A percentile compares a stretch with the other conserved stretches of the same genome.
Conservation (phyloP, 2,329 filamentous ascomycete species). For the Cladophialophora immunda region DNA sequence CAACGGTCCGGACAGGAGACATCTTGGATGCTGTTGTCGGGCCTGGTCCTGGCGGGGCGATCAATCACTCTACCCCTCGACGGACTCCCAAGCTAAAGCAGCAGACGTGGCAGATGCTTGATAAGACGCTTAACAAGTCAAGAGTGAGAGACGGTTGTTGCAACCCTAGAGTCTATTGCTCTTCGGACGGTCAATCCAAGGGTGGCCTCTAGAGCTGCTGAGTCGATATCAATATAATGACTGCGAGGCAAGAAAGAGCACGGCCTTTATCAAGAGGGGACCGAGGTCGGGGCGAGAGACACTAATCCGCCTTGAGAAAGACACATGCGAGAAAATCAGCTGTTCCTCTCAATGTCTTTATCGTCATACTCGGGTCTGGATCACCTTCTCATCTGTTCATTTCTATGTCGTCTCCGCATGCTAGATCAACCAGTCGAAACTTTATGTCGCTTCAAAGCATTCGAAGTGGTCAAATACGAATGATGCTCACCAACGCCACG, state of each 20-base stretch:
- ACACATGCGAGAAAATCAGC: background rate
- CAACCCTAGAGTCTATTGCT: too few relatives aligned
- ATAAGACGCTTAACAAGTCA: background rate
- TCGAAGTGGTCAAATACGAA: background rate
- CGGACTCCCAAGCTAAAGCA: too few relatives aligned
- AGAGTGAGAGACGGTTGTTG: background rate
- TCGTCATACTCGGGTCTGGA: background rate
- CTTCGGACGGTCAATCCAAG: background rate
- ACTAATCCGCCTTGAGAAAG: background rate
- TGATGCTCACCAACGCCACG: background rate
- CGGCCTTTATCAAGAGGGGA: background rate
- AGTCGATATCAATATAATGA: background rate
- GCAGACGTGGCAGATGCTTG: too few relatives aligned
- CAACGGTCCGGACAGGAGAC: slow-evolving; percentile 12
- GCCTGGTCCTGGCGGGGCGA: background rate
- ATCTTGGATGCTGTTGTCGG: background rate
- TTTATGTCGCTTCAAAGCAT: background rate
- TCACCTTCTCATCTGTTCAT: background rate
- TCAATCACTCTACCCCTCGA: too few relatives aligned
- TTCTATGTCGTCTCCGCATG: background rate
- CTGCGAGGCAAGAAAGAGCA: background rate
- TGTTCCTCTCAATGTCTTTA: background rate
- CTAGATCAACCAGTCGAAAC: background rate
- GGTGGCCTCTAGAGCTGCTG: background rate
- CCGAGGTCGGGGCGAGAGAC: background rate